phyloP scores from a whole-genome alignment of 2,329 filamentous ascomycete genomes.

The Colletotrichum nymphaeae region DNA sequence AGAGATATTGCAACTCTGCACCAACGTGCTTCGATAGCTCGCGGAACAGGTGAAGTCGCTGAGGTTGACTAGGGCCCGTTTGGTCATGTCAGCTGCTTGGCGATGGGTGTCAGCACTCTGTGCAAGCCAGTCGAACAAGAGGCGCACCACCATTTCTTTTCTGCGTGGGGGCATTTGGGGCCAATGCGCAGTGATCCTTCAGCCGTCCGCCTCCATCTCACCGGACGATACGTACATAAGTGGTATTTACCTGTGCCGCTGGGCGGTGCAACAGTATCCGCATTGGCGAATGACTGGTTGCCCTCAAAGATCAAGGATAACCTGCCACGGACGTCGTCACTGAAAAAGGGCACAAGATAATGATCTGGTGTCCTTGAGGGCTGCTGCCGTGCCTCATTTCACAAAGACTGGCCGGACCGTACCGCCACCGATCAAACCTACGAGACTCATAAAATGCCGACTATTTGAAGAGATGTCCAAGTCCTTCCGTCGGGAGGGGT shows the following conservation, averaged over 20 bases:
- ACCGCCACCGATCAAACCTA: background rate
- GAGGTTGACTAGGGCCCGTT: conserved; percentile 14
- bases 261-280: conserved; percentile 10
- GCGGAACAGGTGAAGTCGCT: background rate
- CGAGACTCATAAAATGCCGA: background rate
- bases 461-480: background rate
- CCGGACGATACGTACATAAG: background rate
- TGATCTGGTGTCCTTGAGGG: background rate
- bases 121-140: background rate
- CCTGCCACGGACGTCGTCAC: background rate
- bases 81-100: conserved; percentile 19
- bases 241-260: conserved; percentile 3
- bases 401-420: background rate
- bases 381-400: background rate
- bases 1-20: background rate
- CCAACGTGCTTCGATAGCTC: conserved; percentile 15
- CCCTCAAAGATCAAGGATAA: background rate
- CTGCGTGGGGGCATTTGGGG: background rate
- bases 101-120: conserved; percentile 26
- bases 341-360: background rate
- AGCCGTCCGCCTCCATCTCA: conserved; percentile 2
- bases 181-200: background rate
- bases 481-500: background rate
- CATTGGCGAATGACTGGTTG: background rate
- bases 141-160: background rate